Percentiles rank a stretch among this genome's conserved stretches.
Conservation (phyloP, 75 land plant genomes). For the Selaginella moellendorffii region DNA sequence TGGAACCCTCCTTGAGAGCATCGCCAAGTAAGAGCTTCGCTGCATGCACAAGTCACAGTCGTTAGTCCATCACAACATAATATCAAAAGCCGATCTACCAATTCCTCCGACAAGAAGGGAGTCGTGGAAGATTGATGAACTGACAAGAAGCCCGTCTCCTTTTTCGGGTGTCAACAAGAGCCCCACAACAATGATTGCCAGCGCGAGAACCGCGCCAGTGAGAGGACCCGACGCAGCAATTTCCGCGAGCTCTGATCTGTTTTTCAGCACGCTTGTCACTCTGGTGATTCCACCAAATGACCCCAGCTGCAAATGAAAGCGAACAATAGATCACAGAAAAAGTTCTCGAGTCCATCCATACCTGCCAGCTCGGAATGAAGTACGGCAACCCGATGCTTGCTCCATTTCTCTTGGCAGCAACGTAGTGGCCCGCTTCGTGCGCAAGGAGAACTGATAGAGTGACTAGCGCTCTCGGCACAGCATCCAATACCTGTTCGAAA, state of each 20-base stretch:
- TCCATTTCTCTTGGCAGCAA: constrained; percentile 47
- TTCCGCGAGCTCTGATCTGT: constrained; percentile 60
- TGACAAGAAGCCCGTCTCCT: constrained; percentile 61
- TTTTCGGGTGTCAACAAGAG: constrained; percentile 62
- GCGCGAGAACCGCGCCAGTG: constrained; percentile 52
- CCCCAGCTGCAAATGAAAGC: constrained; percentile 68
- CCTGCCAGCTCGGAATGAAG: constrained; percentile 95
- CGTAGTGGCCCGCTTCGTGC: constrained; percentile 62
- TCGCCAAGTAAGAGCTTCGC: constrained; percentile 79
- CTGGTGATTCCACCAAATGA: constrained; percentile 89
- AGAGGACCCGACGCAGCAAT: constrained; percentile 80
- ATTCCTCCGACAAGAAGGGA: constrained; percentile 75
- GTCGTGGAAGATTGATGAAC: constrained; percentile 67
- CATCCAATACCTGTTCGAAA: constrained; percentile 36
- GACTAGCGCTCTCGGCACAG: constrained; percentile 59
- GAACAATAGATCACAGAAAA: no score
- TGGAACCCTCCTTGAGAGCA: constrained; percentile 63
- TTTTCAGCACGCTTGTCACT: constrained; percentile 44
- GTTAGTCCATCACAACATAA: not conserved
- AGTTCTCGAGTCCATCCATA: no score
- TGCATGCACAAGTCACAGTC: constrained; percentile 14
- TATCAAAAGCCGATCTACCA: constrained; percentile 29
- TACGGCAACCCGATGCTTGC: constrained; percentile 66
- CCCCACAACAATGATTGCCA: constrained; percentile 51
- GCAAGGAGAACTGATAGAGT: constrained; percentile 45